These are phyloP conservation scores for Aureobasidium leucospermi DNA, from an alignment of 2,329 filamentous ascomycete species.

Conservation along the genomic window DNA sequence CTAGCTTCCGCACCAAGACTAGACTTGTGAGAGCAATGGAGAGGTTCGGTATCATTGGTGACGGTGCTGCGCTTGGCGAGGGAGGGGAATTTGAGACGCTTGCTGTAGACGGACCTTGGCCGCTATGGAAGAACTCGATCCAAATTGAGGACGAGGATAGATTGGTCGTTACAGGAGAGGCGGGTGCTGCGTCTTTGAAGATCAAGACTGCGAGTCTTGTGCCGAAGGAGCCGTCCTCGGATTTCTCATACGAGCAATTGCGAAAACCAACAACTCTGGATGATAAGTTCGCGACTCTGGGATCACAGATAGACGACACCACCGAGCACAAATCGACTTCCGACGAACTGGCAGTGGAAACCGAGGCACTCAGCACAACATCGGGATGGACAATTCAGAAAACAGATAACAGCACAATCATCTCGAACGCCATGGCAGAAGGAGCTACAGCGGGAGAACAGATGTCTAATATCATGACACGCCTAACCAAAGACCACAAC, in stretches of 20 bases:
- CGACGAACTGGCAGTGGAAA: background rate
- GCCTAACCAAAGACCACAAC: conserved; percentile 22
- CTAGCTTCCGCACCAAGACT: conserved; percentile 42
- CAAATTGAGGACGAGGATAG: conserved; percentile 49
- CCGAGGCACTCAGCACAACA: background rate
- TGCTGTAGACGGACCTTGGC: conserved; percentile 68
- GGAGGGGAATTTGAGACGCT: conserved; percentile 96
- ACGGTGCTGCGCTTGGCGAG: conserved; percentile 75
- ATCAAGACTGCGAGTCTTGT: conserved; percentile 53
- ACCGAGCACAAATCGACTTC: background rate
- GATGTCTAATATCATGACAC: conserved; percentile 33
- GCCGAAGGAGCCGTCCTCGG: conserved; percentile 27
- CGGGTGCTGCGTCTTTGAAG: conserved; percentile 67
- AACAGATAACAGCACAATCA: conserved; percentile 18
- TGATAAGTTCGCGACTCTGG: conserved; percentile 44
- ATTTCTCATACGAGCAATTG: conserved; percentile 26
- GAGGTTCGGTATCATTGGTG: conserved; percentile 58
- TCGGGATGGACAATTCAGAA: background rate
- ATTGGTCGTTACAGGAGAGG: conserved; percentile 57
- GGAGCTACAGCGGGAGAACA: conserved; percentile 35
- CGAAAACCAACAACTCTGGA: conserved; percentile 63
- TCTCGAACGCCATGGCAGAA: conserved; percentile 24
- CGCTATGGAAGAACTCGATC: conserved; percentile 67
- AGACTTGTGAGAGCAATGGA: conserved; percentile 49
- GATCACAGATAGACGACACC: conserved; percentile 17